Evolutionary conservation across 169 alveolate species (phyloP), one percentile per base, ranked within the genome.

Genomic region (Cryptosporidium parvum): DNA sequence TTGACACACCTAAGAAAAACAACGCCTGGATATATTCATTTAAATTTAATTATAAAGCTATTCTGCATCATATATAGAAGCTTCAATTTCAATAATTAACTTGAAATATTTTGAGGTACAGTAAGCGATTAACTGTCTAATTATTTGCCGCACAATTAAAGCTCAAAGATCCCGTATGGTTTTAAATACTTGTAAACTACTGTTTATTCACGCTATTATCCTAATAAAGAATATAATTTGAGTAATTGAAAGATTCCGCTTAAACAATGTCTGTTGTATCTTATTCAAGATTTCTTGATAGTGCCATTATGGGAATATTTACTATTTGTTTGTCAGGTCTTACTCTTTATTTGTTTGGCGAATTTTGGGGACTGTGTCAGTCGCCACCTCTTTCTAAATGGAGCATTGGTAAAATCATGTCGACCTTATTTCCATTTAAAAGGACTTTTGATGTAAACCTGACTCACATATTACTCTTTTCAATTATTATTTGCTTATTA

Each of bases 341-440:
- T 16, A 89, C 92, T 69, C 87, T 92, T 21, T 92, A 87, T 62
- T 68, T 92, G 85, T 91, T 92, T 71, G 94, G 94, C 12, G 94
- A 92, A 52, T 85, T 91, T 62, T 92, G 93, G 93, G 86, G 91
- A 42, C 45, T 89, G 33, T 85, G 92, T 14, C 93, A 87, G 65
- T 86, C 91, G 58, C 92, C 93, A 44, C 86, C 91, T 18, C 84
- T 87, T 62, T 89, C 93, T 68, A 69, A 70, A 29, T 87, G 94
- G 93, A 91, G 84, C 56, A 69, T 89, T 42, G 94, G 94, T 35
- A 75, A 85, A 39, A 44, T 92, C 85, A 72, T 92, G 91, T 91
- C 92, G 59, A 92, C 85, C 16, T 75, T 92, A 37, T 92, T 92
- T 56, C 94, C 94, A 48, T 92, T 92, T 86, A 89, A 89, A 91